phyloP scores from a whole-genome alignment of 2,329 filamentous ascomycete genomes.

The Verticillium tricorpus region DNA sequence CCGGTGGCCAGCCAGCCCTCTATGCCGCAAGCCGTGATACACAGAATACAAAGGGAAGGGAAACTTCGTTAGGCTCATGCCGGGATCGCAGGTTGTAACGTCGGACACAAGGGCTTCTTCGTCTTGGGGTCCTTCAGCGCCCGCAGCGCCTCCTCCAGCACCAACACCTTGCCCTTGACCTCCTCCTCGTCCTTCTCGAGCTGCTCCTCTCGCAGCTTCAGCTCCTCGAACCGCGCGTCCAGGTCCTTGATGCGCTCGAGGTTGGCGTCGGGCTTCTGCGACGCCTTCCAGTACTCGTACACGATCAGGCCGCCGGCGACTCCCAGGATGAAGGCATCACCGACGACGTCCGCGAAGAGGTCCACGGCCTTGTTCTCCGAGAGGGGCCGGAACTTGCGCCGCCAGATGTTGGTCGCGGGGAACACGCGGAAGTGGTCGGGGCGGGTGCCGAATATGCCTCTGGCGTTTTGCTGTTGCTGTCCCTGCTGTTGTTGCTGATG shows the following conservation, averaged over 20 bases:
- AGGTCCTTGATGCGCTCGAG: conserved; percentile 49
- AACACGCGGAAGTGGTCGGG: conserved; percentile 1
- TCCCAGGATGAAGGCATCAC: conserved; percentile 57
- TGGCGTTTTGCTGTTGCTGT: background rate
- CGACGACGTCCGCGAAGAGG: conserved; percentile 61
- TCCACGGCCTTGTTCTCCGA: conserved; percentile 63
- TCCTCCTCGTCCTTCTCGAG: conserved; percentile 32
- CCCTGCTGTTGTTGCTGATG: background rate
- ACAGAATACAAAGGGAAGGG: background rate
- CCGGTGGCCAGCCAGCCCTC: background rate
- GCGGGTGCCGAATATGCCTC: background rate
- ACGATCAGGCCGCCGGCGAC: conserved; percentile 54
- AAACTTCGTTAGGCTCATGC: background rate
- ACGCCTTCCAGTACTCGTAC: conserved; percentile 57
- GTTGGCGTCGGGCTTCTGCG: conserved; percentile 57
- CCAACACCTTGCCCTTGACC: conserved; percentile 41
- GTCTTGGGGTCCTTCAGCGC: conserved; percentile 51
- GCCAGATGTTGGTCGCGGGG: conserved; percentile 49
- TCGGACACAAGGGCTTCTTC: conserved; percentile 41
- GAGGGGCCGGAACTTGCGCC: conserved; percentile 56
- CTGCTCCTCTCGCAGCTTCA: conserved; percentile 19
- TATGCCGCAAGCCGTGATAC: background rate
- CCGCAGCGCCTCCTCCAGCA: conserved; percentile 50
- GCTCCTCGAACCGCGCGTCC: conserved; percentile 40
- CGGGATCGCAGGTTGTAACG: background rate